phyloP scores from a whole-genome alignment of 2,329 filamentous ascomycete genomes.

The Colletotrichum siamense region DNA sequence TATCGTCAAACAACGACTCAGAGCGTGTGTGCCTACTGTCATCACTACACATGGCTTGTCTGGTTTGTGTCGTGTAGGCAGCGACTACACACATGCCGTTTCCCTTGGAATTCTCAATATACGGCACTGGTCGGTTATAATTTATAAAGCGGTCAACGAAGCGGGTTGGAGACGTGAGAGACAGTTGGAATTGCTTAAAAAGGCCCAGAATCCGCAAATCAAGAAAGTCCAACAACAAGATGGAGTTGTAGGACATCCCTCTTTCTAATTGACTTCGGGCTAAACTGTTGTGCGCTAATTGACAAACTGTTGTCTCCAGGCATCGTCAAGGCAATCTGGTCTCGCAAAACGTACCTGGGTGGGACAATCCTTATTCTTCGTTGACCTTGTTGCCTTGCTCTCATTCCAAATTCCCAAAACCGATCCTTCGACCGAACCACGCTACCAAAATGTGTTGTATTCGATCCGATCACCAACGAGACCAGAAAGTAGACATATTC shows the following conservation, averaged over 20 bases:
- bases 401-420: not conserved
- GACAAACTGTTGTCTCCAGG: too few relatives aligned
- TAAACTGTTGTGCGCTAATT: fast-evolving
- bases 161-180: fast-evolving
- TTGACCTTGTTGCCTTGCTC: not conserved
- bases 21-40: not conserved
- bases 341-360: not conserved
- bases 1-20: not conserved
- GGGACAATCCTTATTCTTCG: not conserved
- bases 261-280: not conserved
- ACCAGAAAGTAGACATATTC: not conserved
- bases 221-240: not conserved
- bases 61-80: not conserved
- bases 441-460: not conserved
- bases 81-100: fast-evolving
- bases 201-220: fast-evolving
- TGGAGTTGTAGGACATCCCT: too few relatives aligned
- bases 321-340: too few relatives aligned
- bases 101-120: too few relatives aligned
- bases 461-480: not conserved
- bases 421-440: not conserved
- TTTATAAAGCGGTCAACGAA: fast-evolving
- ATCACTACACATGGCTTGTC: not conserved
- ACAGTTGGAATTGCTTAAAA: fast-evolving
- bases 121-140: not conserved